Conservation (phyloP, 179 eudicot species). For the Gypsophila paniculata region DNA sequence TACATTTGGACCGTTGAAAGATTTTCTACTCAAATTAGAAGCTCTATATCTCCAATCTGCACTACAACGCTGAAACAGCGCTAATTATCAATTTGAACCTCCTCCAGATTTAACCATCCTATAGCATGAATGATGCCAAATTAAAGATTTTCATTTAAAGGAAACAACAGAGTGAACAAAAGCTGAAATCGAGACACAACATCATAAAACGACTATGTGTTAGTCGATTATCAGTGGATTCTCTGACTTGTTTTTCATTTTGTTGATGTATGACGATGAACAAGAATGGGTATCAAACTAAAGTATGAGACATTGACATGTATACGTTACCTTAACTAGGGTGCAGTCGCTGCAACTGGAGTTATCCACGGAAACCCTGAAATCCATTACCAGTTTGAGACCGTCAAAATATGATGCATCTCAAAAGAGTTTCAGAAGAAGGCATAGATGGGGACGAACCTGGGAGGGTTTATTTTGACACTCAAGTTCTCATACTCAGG, state of each 20-base stretch:
- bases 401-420: not conserved
- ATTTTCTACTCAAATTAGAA: too few species aligned
- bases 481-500: conserved; percentile 75
- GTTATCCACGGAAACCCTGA: conserved; percentile 81
- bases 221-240: not conserved
- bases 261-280: not conserved
- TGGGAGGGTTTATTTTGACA: conserved; percentile 76
- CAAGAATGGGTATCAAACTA: not conserved
- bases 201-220: too few species aligned
- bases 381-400: conserved; percentile 21
- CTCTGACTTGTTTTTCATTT: not conserved
- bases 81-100: too few species aligned
- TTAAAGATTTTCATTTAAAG: too few species aligned
- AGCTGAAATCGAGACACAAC: too few species aligned
- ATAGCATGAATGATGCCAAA: too few species aligned
- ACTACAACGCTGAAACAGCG: too few species aligned
- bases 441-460: conserved; percentile 33
- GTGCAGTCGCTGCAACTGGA: conserved; percentile 67
- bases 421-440: not conserved
- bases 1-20: too few species aligned
- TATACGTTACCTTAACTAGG: conserved; percentile 57
- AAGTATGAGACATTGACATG: not conserved
- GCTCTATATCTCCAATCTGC: not conserved
- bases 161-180: too few species aligned
- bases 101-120: too few species aligned